Evolutionary conservation across 2,329 filamentous ascomycete genomes (phyloP), one percentile per base, ranked within the genome.

Genomic region (Hortaea werneckii): DNA sequence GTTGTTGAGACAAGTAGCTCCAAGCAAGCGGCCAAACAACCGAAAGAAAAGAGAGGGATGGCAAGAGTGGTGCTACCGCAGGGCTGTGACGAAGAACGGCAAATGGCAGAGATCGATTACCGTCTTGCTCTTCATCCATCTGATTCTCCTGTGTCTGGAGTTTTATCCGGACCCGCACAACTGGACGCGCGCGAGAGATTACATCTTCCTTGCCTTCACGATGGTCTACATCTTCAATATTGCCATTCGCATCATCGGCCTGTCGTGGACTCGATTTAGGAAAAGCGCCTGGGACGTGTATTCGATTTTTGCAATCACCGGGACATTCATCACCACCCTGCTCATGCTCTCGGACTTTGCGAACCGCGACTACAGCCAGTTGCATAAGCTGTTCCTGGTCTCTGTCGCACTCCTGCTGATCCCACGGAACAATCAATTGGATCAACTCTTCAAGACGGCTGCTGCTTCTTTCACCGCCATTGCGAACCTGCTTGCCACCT

Each of bases 371-470:
- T 87, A 90, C 55, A 74, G 82, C 30, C 85, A 89, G 66, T 69
- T 95, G 29, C 88, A 96, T 72, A 98, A 98, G 67, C 78, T 94
- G 50, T 95, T 94, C 64, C 75, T 98, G 29, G 92, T 96, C 13
- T 83, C 87, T 6, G 84, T 96, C 45, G 82, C 92, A 2, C 75
- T 96, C 6, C 73, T 98, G 43, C 77, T 98, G 30, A 98, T 98
- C 50, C 92, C 92, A 1, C 80, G 94, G 43, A 98, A 98, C 63
- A 94, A 98, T 58, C 89, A 94, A 42, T 77, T 98, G 20, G 94
- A 98, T 62, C 92, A 98, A 64, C 79, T 98, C 0, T 98, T 98
- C 79, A 98, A 98, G 67, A 98, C 94, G 1, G 94, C 90, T 0
- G 92, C 92, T 8, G 92, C 90, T 44, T 94, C 87, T 79, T 69